Conservation (phyloP, 148 eudicot species). For the Rhododendron ferrugineum region DNA sequence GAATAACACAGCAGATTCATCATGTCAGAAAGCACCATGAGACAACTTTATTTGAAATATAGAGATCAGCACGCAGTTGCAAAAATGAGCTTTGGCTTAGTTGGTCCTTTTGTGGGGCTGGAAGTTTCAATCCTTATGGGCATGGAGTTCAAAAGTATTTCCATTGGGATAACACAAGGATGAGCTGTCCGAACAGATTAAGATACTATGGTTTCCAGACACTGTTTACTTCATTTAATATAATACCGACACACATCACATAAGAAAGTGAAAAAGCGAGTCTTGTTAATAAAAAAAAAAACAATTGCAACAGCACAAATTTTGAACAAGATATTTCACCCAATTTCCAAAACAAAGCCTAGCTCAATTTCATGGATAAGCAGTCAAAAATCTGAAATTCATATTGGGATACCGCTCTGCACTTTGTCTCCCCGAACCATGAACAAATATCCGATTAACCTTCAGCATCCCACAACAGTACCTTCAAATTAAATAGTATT, state of each 20-base stretch:
- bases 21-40: constrained; percentile 8
- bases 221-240: not conserved
- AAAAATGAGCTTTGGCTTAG: not conserved
- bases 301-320: not conserved
- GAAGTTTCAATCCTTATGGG: not conserved
- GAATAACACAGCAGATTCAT: constrained; percentile 6
- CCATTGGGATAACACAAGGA: not conserved
- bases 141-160: not conserved
- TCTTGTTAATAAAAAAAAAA: not conserved
- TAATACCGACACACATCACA: not conserved
- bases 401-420: not conserved
- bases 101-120: not conserved
- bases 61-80: not conserved
- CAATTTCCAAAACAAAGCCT: not conserved
- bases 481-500: not conserved
- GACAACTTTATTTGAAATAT: not conserved
- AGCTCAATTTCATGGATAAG: not conserved
- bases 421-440: not conserved
- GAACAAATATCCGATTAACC: not conserved
- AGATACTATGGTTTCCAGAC: not conserved
- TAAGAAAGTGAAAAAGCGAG: not conserved
- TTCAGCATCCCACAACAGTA: not conserved
- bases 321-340: not conserved
- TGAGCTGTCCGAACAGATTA: not conserved
- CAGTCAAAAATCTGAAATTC: not conserved